Conservation (phyloP, 1,284 basidiomycete genomes). For the Cerrena zonata region DNA sequence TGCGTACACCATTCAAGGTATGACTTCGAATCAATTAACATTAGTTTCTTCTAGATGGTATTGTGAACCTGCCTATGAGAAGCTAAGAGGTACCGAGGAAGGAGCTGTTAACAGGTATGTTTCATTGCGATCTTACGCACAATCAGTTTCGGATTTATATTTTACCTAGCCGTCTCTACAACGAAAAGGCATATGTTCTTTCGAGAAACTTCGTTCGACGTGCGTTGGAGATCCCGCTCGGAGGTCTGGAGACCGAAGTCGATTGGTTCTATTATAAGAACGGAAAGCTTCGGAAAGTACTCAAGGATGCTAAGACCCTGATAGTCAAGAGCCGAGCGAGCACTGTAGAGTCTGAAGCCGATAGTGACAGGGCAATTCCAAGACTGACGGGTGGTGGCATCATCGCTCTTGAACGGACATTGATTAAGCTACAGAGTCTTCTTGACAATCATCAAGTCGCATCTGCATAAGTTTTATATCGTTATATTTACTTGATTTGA, state of each 20-base stretch:
- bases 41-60: slow-evolving; percentile 63
- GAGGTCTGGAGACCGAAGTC: slow-evolving; percentile 71
- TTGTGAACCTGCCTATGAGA: slow-evolving; percentile 88
- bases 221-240: slow-evolving; percentile 73
- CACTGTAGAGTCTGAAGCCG: slow-evolving; percentile 31
- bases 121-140: neutral
- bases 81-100: slow-evolving; percentile 82
- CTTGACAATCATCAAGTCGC: slow-evolving; percentile 15
- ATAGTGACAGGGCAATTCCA: slow-evolving; percentile 65
- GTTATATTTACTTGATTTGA: neutral
- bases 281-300: slow-evolving; percentile 62
- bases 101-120: slow-evolving; percentile 75
- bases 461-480: neutral
- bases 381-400: slow-evolving; percentile 76
- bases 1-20: slow-evolving; percentile 45
- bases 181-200: slow-evolving; percentile 87
- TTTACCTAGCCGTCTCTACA: slow-evolving; percentile 66
- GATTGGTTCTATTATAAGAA: slow-evolving; percentile 67
- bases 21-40: too few relatives aligned
- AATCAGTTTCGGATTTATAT: slow-evolving; percentile 4
- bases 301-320: slow-evolving; percentile 57
- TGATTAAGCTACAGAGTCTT: slow-evolving; percentile 36
- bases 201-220: slow-evolving; percentile 84
- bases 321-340: slow-evolving; percentile 59
- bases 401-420: slow-evolving; percentile 70